phyloP scores from a whole-genome alignment of 148 eudicot species.

The Amaranthus palmeri region DNA sequence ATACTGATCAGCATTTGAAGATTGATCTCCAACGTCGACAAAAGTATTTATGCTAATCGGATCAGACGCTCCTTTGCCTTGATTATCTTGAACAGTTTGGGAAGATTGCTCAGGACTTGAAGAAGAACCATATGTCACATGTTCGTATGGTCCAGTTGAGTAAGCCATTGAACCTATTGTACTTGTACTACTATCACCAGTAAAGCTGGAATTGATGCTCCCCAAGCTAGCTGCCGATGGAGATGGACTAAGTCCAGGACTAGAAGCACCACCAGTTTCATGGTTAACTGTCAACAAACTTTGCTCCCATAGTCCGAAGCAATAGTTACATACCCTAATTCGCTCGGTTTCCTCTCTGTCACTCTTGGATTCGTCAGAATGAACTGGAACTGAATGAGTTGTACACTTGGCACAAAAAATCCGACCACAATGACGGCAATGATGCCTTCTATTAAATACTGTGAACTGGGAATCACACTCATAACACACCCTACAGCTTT shows the following conservation, averaged over 20 bases:
- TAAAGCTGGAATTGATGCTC: constrained; percentile 59
- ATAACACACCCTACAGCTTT: constrained; percentile 78
- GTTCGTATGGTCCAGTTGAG: constrained; percentile 44
- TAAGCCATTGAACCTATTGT: constrained; percentile 47
- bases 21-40: constrained; percentile 34
- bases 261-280: constrained; percentile 38
- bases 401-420: constrained; percentile 90
- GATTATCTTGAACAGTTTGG: constrained; percentile 22
- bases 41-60: constrained; percentile 24
- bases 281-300: constrained; percentile 37
- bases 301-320: constrained; percentile 75
- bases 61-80: constrained; percentile 33
- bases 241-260: constrained; percentile 42
- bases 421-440: constrained; percentile 83
- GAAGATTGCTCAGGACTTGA: constrained; percentile 42
- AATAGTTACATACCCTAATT: constrained; percentile 88
- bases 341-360: constrained; percentile 48
- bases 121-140: constrained; percentile 32
- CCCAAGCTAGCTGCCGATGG: constrained; percentile 63
- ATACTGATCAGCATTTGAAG: constrained; percentile 36
- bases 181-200: constrained; percentile 51
- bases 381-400: constrained; percentile 52
- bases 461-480: constrained; percentile 81
- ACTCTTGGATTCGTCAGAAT: constrained; percentile 35
- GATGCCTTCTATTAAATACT: constrained; percentile 77